Evolutionary conservation across 352 stramenopile species (phyloP).

Genomic region (Globisporangium heterothallicum): DNA sequence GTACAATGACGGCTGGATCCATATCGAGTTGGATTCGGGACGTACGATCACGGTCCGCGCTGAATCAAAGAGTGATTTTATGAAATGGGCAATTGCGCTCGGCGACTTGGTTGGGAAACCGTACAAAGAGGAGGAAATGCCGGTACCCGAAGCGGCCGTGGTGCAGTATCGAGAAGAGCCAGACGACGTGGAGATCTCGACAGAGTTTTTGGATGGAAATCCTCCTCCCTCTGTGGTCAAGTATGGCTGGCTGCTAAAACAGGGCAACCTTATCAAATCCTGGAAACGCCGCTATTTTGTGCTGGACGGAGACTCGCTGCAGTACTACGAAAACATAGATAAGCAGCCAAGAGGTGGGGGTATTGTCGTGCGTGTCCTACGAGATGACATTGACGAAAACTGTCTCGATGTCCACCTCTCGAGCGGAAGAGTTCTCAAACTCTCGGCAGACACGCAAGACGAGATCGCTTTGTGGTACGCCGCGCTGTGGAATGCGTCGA

Average conservation of each 20-base stretch:
- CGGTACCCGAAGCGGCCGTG: not conserved
- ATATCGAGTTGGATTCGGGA: conserved; percentile 53
- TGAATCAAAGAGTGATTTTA: conserved; percentile 33
- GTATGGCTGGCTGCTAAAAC: conserved; percentile 58
- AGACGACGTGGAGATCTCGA: conserved; percentile 1
- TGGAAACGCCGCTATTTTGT: conserved; percentile 75
- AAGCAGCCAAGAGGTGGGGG: conserved; percentile 30
- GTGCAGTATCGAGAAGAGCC: not conserved
- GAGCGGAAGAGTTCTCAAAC: conserved; percentile 39
- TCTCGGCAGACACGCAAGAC: conserved; percentile 33
- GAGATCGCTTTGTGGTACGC: conserved; percentile 55
- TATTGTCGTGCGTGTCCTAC: conserved; percentile 41
- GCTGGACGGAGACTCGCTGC: conserved; percentile 38
- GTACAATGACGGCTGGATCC: conserved; percentile 23
- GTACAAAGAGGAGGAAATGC: not conserved
- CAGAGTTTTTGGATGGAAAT: no score
- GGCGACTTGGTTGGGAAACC: conserved; percentile 35
- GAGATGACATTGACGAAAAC: conserved; percentile 21
- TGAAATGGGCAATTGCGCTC: conserved; percentile 52
- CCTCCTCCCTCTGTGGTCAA: conserved; percentile 18
- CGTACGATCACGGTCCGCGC: conserved; percentile 42
- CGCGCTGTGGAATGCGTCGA: conserved; percentile 20
- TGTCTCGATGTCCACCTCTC: conserved; percentile 40
- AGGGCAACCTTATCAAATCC: conserved; percentile 33
- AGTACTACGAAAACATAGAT: conserved; percentile 49